Base-by-base conservation (phyloP, 2,329 filamentous ascomycete species). In the Parastagonospora avenae region DNA sequence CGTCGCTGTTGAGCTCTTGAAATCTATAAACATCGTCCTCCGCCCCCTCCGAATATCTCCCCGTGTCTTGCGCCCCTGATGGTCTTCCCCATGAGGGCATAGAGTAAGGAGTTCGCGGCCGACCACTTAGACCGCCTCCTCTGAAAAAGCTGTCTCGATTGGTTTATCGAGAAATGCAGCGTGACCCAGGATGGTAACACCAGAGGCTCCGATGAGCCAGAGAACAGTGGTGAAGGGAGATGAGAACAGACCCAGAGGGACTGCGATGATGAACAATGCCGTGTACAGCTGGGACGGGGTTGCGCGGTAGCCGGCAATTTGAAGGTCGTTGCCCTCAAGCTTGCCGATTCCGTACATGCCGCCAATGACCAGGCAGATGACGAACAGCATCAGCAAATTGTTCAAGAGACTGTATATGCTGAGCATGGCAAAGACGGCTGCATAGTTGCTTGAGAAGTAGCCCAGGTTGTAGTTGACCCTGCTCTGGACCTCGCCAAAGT, bases 81-180 rank as follows among this genome's bases (percentile, higher is more conserved):
- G 92, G 91, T 97, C 93, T 97, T 97, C 92, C 93, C 93, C 90
- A 92, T 85, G 82, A 88, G 90, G 92, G 92, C 92, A 89, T 87
- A 82, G 80, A 79, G 78, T 83, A 79, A 80, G 92, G 93, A 96
- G 92, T 89, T 94, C 89, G 94, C 94, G 93, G 93, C 91, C 93
- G 94, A 97, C 92, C 92, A 95, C 85, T 87, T 97, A 99, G 90
- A 99, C 94, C 92, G 94, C 93, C 93, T 99, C 94, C 92, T 95
- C 94, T 84, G 93, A 97, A 97, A 99, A 99, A 97, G 92, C 92
- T 92, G 95, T 93, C 87, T 97, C 94, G 82, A 97, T 96, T 53
- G 93, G 93, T 85, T 96, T 97, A 76, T 97, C 93, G 89, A 97
- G 87, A 74, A 97, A 86, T 59, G 92, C 84, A 65, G 94, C 94